phyloP scores from a whole-genome alignment of 1,284 basidiomycete species.

The Microbotryum silenes-acaulis region DNA sequence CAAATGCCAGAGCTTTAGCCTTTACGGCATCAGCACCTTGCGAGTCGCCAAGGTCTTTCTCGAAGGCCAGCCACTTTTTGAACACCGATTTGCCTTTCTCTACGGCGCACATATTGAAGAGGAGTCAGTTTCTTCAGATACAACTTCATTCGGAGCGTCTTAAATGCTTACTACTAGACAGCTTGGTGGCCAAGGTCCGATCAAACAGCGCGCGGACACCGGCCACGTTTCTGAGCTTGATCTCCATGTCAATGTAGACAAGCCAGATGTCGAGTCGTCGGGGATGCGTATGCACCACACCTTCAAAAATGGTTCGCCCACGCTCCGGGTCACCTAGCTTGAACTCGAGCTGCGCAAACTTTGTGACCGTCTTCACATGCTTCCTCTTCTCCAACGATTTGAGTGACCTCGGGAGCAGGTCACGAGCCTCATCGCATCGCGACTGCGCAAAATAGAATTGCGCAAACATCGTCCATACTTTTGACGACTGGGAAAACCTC shows the following conservation, averaged over 20 bases:
- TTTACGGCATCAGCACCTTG: conserved; percentile 75
- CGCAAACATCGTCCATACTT: conserved; percentile 83
- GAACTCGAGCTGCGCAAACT: conserved; percentile 92
- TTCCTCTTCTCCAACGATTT: conserved; percentile 92
- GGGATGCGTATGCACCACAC: conserved; percentile 86
- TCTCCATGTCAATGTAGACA: conserved; percentile 94
- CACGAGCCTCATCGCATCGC: conserved; percentile 58
- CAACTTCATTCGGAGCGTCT: conserved; percentile 9
- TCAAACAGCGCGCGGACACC: conserved; percentile 74
- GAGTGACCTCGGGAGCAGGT: conserved; percentile 76
- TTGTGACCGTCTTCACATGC: conserved; percentile 91
- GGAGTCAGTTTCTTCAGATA: conserved; percentile 12
- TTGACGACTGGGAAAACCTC: conserved; percentile 84
- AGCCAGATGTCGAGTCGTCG: conserved; percentile 95
- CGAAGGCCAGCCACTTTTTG: conserved; percentile 94
- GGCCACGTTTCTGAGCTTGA: conserved; percentile 65
- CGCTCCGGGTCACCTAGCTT: conserved; percentile 88
- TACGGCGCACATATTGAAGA: conserved; percentile 42
- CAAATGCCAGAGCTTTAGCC: conserved; percentile 40
- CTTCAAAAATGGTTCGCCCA: conserved; percentile 92
- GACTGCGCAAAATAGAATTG: conserved; percentile 55
- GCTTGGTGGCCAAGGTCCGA: conserved; percentile 69
- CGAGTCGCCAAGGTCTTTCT: conserved; percentile 77
- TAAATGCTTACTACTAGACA: conserved; percentile 82
- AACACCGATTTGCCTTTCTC: conserved; percentile 58